Evolutionary conservation across 192 early-diverging fungal species (phyloP), one percentile per base, ranked within the genome.

Genomic region (Coemansia sp.): DNA sequence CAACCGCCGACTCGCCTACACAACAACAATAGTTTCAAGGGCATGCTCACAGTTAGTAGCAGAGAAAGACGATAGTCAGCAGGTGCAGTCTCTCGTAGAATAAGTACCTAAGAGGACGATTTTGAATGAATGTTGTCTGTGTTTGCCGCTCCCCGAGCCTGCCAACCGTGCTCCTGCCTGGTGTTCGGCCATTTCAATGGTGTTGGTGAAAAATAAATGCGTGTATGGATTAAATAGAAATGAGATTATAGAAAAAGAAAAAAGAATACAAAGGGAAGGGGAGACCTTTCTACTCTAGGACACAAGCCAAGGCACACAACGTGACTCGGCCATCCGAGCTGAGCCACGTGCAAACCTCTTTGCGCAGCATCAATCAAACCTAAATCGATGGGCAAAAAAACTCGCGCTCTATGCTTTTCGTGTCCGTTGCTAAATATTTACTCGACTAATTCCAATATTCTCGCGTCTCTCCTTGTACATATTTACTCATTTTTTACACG

Each of bases 1-100:
- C 98, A 37, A 99, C 97, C 67, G 97, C 95, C 32, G 97, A 94
- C 78, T 92, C 91, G 53, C 91, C 91, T 78, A 78, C 32, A 87
- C 35, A 13, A 16, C 64, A 26, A 53, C 42, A 21, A 72, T 28
- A 55, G 5, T 13, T 17, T 42, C 35, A 66, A 10, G 6, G 19
- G 17, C 8, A 62, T 19, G n/a, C n/a, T 49, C 19, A 8, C 17
- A 3, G 33, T 58, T 58, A 58, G 55, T 7, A 30, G 30, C 26
- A 33, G 33, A 52, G 2, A 23, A 52, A 10, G 6, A 5, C 33
- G 57, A 30, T 28, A 61, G 19, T 19, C 14, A 19, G 57, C 28
- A 30, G 42, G 3, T 26, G 3, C 33, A 62, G 17, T 50, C 4
- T 21, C 4, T 21, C 4, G 16, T 19, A 33, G 28, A 65, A 33